Evolutionary conservation across 23 red algal genomes (phyloP), one percentile per base, ranked within the genome.

Genomic region (Chondrus crispus): DNA sequence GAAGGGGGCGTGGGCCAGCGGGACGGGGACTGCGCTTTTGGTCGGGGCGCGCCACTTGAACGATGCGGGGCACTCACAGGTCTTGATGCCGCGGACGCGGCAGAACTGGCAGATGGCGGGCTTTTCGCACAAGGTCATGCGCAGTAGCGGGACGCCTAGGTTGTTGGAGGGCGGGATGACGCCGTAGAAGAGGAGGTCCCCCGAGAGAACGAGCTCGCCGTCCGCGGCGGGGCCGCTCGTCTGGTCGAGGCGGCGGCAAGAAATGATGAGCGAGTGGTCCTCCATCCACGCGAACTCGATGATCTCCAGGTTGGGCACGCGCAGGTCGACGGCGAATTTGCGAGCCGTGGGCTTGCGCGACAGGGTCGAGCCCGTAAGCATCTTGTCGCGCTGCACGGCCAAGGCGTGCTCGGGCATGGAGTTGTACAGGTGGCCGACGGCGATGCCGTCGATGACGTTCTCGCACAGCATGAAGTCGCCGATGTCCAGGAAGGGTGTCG

Each of bases 241-340:
- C 22, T 81, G 88, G 37, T 47, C 37, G 19, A 92, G 58, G 18
- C 88, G 58, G 11, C 88, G 74, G 47, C 88, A 92, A 20, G 74
- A 58, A 36, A 92, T 83, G 74, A 92, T 83, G 22, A 92, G 75
- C 18, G 35, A 68, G 49, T 81, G 14, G 38, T 92, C 88, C 42
- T 7, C 39, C 75, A 92, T 82, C 88, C 88, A 92, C 4, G 77
- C 88, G 64, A 92, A 92, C 55, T 92, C 88, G 41, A 92, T 80
- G 77, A 92, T 36, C 46, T 92, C 88, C 14, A 92, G 58, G 36
- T 81, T 30, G 54, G 71, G 35, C 20, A 72, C 41, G 28, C 74
- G 40, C 75, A 92, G 75, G 74, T 92, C 88, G 57, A 58, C 77
- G 53, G 88, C 88, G 51, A 92, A 92, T 43, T 92, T 81, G 22